Base-by-base conservation (phyloP, 2,329 filamentous ascomycete species). In the Pestalotiopsis sp. region DNA sequence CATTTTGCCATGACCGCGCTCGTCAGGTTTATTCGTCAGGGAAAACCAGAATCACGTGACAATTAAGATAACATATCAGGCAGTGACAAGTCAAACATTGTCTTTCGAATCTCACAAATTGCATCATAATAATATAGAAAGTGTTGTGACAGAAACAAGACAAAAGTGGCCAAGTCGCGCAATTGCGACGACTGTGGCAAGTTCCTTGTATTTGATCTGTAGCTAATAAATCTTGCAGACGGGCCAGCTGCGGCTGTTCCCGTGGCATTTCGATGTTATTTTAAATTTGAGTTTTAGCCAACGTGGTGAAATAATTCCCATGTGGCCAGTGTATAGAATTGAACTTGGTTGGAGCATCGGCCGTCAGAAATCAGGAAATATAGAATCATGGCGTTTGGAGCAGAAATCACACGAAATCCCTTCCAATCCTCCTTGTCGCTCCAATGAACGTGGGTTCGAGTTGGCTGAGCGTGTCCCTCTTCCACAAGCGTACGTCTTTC, bases 401-500 rank as follows among this genome's bases (percentile, higher is more conserved):
- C 27, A 27, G 27, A 4, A 27, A 27, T 27, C 27, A 27, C 5
- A 27, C 27, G 27, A 27, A 27, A 27, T 27, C 27, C 27, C 4
- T 27, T 39, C 9, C n/a, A 64, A 49, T 58, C 45, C 45, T 36
- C 63, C 41, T 55, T 49, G n/a, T 59, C 64, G 75, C 77, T 76
- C 77, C 67, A 79, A 78, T 70, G 77, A 78, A 78, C 74, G 77
- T 77, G 67, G 65, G 11, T 65, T 27, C 65, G 69, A 74, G 77
- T 78, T 75, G 60, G 77, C 70, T 79, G 77, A 78, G 77, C 77
- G 41, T 38, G 25, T 36, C 27, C 63, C 72, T 72, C 74, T 71
- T 31, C 20, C 23, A 27, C 17, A 36, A 45, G 14, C 62, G 12
- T 41, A 25, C 38, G 17, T 12, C 38, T 66, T 64, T 61, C 12